Evolutionary conservation across 768 basidiomycete species (phyloP), one percentile per base, ranked within the genome.

Genomic region (Mycena crocata): DNA sequence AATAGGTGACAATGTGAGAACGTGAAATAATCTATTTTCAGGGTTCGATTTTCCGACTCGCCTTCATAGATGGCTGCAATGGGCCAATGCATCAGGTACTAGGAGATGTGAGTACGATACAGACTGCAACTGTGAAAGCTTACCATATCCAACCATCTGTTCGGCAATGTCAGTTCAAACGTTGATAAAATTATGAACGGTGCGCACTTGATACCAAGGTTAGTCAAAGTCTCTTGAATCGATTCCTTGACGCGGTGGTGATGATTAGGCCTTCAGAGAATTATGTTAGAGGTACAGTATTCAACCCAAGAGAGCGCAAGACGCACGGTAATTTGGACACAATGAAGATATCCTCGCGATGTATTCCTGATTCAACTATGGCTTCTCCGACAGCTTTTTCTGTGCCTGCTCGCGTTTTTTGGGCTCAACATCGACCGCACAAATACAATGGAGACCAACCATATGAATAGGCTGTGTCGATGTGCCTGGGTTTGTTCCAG

Each of bases 41-140:
- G 24, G 48, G 21, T n/a, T 31, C 3, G 26, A 56, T 10, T 9
- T 13, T 39, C 1, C 30, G 24, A 9, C 58, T 51, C 23, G 70
- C 70, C 66, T 50, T 74, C 72, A 37, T 65, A 71, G 32, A 44
- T 51, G 21, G 64, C 58, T 55, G 69, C 57, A 67, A 72, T 64
- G 1, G 82, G 82, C 79, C 80, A 83, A 57, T 82, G 82, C 72
- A 82, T 76, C 57, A 83, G 73, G 72, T 78, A 80, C 75, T 76
- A 42, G 4, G 6, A 13, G 39, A 9, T 3, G 44, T 69, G 15
- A 65, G 55, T n/a, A 23, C 5, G 17, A 34, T 31, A 2, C 12
- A 9, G 34, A 14, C 1, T 19, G 4, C 9, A 40, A 39, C 24
- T 9, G 5, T 26, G 45, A 40, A 4, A 35, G 15, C 60, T 14